These are phyloP conservation scores for Anthracocystis setariae DNA, from an alignment of 1,284 basidiomycete species.

Conservation along the genomic window DNA sequence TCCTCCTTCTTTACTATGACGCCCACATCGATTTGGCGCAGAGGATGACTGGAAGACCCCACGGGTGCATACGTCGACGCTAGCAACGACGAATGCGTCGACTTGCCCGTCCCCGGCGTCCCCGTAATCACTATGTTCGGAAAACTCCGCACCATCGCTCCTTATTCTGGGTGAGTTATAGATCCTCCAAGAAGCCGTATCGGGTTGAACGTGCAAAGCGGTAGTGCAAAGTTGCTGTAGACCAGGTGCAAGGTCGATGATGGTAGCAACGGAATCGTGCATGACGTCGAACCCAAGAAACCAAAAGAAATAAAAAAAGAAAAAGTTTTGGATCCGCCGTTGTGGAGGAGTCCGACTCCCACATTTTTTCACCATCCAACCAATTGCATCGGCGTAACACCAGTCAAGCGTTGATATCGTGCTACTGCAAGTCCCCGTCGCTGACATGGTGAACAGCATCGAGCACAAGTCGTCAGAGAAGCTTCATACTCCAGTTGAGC, in stretches of 20 bases:
- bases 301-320: too few relatives aligned
- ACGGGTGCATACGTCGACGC: constrained; percentile 37
- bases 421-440: too few relatives aligned
- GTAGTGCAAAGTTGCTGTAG: not conserved
- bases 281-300: not conserved
- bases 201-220: not conserved
- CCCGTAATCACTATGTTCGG: constrained; percentile 95
- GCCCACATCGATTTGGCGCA: constrained; percentile 84
- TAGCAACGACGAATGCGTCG: constrained; percentile 78
- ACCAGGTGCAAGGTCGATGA: not conserved
- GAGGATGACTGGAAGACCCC: constrained; percentile 18
- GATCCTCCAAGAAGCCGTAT: too few relatives aligned
- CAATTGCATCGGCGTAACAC: too few relatives aligned
- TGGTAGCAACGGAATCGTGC: constrained; percentile 1
- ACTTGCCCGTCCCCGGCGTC: constrained; percentile 84
- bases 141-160: constrained; percentile 47
- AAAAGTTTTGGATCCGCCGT: constrained; percentile 5
- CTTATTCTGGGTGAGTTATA: too few relatives aligned
- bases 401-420: too few relatives aligned
- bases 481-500: too few relatives aligned
- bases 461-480: too few relatives aligned
- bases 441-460: too few relatives aligned
- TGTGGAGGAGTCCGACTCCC: constrained; percentile 7
- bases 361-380: not conserved
- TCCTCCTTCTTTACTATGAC: constrained; percentile 85